Evolutionary conservation across 73 alveolate species (phyloP), one percentile per base, ranked within the genome.

Genomic region (Paramecium primaurelia): DNA sequence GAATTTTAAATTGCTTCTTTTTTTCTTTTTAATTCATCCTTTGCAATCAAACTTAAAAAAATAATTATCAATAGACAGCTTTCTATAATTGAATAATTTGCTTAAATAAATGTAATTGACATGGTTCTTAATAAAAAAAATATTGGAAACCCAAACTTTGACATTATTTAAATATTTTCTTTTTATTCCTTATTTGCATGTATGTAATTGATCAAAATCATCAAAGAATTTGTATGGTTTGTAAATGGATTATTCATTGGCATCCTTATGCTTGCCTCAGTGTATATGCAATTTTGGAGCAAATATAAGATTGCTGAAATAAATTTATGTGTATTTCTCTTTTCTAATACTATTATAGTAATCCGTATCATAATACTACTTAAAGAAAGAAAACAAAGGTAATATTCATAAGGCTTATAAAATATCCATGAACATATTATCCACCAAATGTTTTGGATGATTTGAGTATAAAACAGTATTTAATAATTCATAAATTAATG

Each of bases 401-500:
- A 64, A 64, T 12, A 32, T 25, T 64, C 84, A 12, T 10, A 14
- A 28, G 45, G 84, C 25, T 64, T 14, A 64, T 64, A 64, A 64
- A 64, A 64, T 28, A 64, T 34, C 84, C 45, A 64, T 12, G 84
- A 64, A 34, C 84, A 32, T 64, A 64, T 64, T 34, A 64, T 64
- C 84, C 84, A 64, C 84, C 84, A 64, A 32, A 64, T 64, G 84
- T 64, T 64, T 64, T 64, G 84, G 16, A 64, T 28, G 84, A 64
- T 64, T 64, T 64, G 84, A 64, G 84, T 64, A 64, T 64, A 64
- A 64, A 64, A 64, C 84, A 64, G 84, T 32, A 64, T 64, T 32
- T 64, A 64, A 64, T 64, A 64, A 64, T 64, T 64, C 84, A 64
- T 64, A 64, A 64, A 64, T 64, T 64, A 32, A 64, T 64, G 69